Conservation (phyloP, 2,329 filamentous ascomycete species). For the Talaromyces marneffei region DNA sequence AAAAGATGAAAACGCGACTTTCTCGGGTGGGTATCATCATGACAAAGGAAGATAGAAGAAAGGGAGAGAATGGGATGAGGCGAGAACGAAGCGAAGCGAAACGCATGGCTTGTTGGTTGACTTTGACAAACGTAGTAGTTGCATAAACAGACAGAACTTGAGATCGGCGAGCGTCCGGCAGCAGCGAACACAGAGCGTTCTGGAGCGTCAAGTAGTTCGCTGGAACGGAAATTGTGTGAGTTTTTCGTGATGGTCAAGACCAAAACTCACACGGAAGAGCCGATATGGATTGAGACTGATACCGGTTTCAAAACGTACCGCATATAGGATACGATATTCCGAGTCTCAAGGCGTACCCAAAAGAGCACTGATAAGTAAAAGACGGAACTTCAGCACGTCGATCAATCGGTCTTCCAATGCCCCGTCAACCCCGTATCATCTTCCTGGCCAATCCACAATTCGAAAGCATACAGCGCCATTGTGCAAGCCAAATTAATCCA, state of each 20-base stretch:
- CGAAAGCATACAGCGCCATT: slow-evolving; percentile 83
- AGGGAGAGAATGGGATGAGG: neutral
- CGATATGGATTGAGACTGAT: neutral
- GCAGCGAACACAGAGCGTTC: too few relatives aligned
- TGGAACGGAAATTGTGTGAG: neutral
- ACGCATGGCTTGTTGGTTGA: neutral
- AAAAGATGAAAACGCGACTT: neutral
- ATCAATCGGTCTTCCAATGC: slow-evolving; percentile 92
- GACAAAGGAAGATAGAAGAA: neutral
- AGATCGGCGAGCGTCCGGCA: neutral
- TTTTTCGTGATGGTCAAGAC: neutral
- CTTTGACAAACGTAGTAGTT: neutral
- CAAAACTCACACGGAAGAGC: neutral
- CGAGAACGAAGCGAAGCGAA: neutral
- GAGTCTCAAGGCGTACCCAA: neutral
- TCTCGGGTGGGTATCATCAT: slow-evolving; percentile 7
- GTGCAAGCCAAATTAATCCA: slow-evolving; percentile 90
- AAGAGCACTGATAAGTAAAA: neutral
- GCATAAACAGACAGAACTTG: neutral
- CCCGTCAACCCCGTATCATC: slow-evolving; percentile 61
- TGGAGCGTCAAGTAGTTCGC: neutral
- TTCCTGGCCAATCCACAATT: slow-evolving; percentile 73
- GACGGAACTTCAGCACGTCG: neutral
- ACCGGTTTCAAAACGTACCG: neutral
- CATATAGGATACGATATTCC: neutral